A percentile compares a stretch with the other conserved stretches of the same genome.
Evolutionary conservation across 306 rosid species (phyloP).

Genomic region (Fragaria iinumae): DNA sequence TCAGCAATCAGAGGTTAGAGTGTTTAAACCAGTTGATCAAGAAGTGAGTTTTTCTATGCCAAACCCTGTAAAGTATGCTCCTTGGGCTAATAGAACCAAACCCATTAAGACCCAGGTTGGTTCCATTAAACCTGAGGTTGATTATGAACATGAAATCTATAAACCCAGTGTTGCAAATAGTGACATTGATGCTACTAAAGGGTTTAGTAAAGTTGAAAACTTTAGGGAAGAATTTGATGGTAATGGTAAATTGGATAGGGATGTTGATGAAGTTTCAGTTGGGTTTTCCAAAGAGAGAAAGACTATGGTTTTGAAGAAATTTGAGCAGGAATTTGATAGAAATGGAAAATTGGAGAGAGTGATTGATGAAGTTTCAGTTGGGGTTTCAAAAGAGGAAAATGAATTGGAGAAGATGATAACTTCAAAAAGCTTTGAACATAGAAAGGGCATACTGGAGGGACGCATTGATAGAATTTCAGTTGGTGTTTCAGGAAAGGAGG

Average conservation of each 20-base stretch:
- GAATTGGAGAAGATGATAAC: conserved; percentile 10
- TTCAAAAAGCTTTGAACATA: neutral
- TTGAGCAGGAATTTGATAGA: neutral
- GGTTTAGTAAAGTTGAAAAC: neutral
- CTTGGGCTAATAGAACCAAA: conserved; percentile 61
- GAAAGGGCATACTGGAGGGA: conserved; percentile 12
- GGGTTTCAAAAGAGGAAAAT: conserved; percentile 16
- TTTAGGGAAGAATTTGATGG: conserved; percentile 1
- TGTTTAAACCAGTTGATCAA: conserved; percentile 27
- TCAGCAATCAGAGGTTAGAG: conserved; percentile 10
- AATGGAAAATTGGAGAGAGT: conserved; percentile 16
- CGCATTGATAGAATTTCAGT: conserved; percentile 22
- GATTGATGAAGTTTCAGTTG: conserved; percentile 23
- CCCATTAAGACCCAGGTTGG: conserved; percentile 18
- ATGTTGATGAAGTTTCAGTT: conserved; percentile 21
- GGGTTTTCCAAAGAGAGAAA: conserved; percentile 16
- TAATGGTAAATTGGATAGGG: conserved; percentile 12
- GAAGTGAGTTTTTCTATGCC: conserved; percentile 35
- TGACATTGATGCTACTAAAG: conserved; percentile 1
- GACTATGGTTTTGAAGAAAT: neutral
- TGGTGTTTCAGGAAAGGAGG: conserved; percentile 18
- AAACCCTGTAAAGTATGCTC: conserved; percentile 41
- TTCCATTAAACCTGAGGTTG: conserved; percentile 1
- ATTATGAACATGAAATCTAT: conserved; percentile 26
- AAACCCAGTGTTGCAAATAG: neutral